Conservation (phyloP, 2,329 filamentous ascomycete genomes). For the Thelonectria rubi region DNA sequence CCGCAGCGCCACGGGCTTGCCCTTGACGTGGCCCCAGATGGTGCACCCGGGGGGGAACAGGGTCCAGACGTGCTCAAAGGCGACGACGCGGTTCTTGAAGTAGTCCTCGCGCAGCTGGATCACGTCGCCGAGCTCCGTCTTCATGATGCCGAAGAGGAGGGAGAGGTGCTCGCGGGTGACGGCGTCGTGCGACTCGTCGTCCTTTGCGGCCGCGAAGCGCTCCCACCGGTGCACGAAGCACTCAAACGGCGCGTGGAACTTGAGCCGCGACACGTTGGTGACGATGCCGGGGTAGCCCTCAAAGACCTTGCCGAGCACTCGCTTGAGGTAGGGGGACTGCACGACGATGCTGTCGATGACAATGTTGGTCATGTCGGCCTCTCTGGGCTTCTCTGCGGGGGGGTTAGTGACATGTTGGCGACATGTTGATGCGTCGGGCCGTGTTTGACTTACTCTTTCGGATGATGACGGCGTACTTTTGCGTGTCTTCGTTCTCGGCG, state of each 20-base stretch:
- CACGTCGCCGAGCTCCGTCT: conserved; percentile 59
- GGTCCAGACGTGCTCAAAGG: conserved; percentile 63
- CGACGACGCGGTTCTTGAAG: conserved; percentile 61
- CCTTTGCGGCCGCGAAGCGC: conserved; percentile 52
- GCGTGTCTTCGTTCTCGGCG: conserved; percentile 68
- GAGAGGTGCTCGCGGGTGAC: conserved; percentile 56
- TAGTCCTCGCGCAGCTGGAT: conserved; percentile 62
- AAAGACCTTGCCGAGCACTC: conserved; percentile 63
- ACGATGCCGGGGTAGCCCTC: conserved; percentile 68
- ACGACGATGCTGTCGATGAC: conserved; percentile 70
- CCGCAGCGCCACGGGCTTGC: conserved; percentile 51
- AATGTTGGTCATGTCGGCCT: conserved; percentile 67
- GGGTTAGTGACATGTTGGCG: neutral
- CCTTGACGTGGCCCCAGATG: conserved; percentile 52
- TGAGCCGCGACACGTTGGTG: conserved; percentile 65
- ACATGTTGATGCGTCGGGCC: neutral
- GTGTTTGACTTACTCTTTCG: conserved; percentile 54
- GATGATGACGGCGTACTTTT: conserved; percentile 68
- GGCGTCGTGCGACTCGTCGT: conserved; percentile 53
- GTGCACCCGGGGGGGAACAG: conserved; percentile 59
- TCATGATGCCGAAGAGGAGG: conserved; percentile 57
- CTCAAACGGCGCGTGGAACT: conserved; percentile 68
- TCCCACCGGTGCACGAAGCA: conserved; percentile 74
- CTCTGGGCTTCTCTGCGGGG: conserved; percentile 52
- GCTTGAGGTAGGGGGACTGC: conserved; percentile 69